Evolutionary conservation across 2,329 filamentous ascomycete species (phyloP), one percentile per base, ranked within the genome.

Genomic region (Neonectria faginata): DNA sequence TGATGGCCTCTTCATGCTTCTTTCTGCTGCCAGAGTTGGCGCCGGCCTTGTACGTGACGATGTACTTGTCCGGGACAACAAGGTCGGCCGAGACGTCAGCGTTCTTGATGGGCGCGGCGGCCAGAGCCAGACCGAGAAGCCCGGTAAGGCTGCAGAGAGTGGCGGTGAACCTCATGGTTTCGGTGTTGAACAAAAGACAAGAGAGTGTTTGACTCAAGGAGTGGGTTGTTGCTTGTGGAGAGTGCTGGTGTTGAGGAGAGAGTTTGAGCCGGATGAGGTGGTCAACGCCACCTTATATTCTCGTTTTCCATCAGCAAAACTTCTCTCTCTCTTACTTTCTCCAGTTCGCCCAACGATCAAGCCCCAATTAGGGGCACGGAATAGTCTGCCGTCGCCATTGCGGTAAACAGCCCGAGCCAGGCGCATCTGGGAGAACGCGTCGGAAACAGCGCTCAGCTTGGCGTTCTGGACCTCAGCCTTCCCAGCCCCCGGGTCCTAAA

Each of bases 41-140:
- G 3, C 33, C 54, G 1, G 42, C 0, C 39, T 64, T 70, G 31
- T 67, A 67, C 3, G 33, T 67, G 14, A 70, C 29, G 18, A 69
- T 67, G 14, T 67, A 70, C 12, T 44, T 69, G 18, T 65, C 50
- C 2, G 62, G 67, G 14, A 69, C 44, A 16, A 62, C 50, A 14
- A 54, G 29, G 12, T 58, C 57, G n/a, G 48, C 18, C 22, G 56
- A 42, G 44, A 63, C 18, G 16, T 39, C 55, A 16, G 22, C 47
- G 45, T 66, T 66, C 39, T 53, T 58, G 31, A 66, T 54, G 41
- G 52, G 44, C 11, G 63, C 59, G 6, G n/a, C 48, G 51, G 50
- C 58, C 6, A 66, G 42, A 45, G 41, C 59, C 36, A 66, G 41
- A 5, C 50, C 36, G 18, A 60, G 27, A 27, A 66, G 59, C 29